A percentile compares a stretch with the other conserved stretches of the same genome.
These are phyloP conservation scores for Grosmannia penicillata DNA, from an alignment of 2,329 filamentous ascomycete species.

Conservation along the genomic window DNA sequence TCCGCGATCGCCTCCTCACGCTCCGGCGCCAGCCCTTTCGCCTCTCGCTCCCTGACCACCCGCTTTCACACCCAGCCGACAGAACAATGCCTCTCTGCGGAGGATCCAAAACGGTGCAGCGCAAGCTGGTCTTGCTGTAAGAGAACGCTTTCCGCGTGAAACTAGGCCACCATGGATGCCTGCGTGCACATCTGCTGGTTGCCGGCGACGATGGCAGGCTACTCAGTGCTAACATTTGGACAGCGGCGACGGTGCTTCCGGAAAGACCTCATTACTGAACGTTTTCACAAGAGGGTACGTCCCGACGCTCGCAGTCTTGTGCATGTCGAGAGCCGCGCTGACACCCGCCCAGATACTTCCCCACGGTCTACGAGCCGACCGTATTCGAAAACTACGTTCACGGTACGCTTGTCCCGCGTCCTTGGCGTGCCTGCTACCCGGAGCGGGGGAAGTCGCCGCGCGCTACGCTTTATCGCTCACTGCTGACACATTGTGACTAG, in stretches of 20 bases:
- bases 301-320: background rate
- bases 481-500: slow-evolving; percentile 31
- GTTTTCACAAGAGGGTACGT: slow-evolving; percentile 93
- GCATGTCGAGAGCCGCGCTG: no score
- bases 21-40: background rate
- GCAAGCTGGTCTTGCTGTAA: slow-evolving; percentile 89
- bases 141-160: no score
- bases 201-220: background rate
- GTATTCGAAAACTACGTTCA: slow-evolving; percentile 99
- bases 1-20: no score
- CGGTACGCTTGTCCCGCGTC: no score
- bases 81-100: slow-evolving; percentile 44
- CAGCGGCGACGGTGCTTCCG: slow-evolving; percentile 89
- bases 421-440: no score
- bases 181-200: slow-evolving; percentile 12
- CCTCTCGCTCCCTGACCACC: background rate
- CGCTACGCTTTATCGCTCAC: no score
- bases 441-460: no score
- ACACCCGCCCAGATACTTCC: slow-evolving; percentile 59
- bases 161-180: no score
- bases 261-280: slow-evolving; percentile 93
- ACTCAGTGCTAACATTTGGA: slow-evolving; percentile 1
- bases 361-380: slow-evolving; percentile 94
- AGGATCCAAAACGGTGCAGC: slow-evolving; percentile 73
- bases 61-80: background rate